phyloP scores from a whole-genome alignment of 257 asterid genomes.

The Ilex asprella region DNA sequence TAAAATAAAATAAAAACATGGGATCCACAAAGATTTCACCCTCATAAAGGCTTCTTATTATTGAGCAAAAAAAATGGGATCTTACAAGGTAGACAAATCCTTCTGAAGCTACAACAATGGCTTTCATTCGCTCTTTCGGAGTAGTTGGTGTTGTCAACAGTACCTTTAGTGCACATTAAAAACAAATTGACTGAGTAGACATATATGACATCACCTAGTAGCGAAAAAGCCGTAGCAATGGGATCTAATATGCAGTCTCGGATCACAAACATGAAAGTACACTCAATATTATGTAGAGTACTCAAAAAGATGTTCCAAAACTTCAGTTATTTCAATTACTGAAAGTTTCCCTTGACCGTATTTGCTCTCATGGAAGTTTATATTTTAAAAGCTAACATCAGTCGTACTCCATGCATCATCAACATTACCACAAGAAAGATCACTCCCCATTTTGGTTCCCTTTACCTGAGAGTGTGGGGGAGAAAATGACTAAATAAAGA shows the following conservation, averaged over 20 bases:
- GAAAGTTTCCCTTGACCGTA: too few relatives aligned
- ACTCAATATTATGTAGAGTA: not conserved
- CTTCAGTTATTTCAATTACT: too few relatives aligned
- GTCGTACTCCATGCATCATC: too few relatives aligned
- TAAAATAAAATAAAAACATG: not conserved
- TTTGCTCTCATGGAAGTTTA: too few relatives aligned
- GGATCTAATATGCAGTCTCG: not conserved
- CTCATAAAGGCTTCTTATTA: too few relatives aligned
- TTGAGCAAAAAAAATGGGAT: too few relatives aligned
- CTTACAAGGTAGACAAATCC: conserved; percentile 90
- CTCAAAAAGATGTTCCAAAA: not conserved
- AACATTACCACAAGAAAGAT: too few relatives aligned
- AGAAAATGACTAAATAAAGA: too few relatives aligned
- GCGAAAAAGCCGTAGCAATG: not conserved
- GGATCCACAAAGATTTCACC: too few relatives aligned
- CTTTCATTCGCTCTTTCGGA: conserved; percentile 64
- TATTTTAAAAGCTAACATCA: too few relatives aligned
- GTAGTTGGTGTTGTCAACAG: conserved; percentile 89
- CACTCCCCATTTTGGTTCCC: too few relatives aligned
- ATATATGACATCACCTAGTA: not conserved
- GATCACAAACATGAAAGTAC: not conserved
- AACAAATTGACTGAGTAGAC: conserved; percentile 4
- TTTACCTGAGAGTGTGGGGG: too few relatives aligned
- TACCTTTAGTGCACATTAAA: conserved; percentile 39
- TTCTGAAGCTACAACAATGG: conserved; percentile 73